Conservation (phyloP, 129 eudicot genomes). For the Artemisia tridentata region DNA sequence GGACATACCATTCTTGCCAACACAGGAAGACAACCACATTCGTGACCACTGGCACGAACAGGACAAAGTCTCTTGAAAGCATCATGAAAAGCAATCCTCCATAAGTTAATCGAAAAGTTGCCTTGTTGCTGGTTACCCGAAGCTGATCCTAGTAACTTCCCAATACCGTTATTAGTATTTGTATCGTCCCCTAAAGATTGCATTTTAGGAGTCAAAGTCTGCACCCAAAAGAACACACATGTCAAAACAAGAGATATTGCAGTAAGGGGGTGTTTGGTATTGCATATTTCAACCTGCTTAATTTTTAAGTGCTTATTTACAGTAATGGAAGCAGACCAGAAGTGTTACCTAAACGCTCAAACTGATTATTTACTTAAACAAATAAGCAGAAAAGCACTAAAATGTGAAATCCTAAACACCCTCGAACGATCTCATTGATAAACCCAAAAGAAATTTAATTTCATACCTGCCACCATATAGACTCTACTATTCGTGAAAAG, state of each 20-base stretch:
- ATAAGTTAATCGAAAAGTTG: conserved; percentile 61
- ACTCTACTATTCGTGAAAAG: conserved; percentile 88
- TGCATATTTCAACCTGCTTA: not conserved
- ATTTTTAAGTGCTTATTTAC: too few species aligned
- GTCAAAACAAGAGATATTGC: conserved; percentile 10
- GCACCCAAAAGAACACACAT: conserved; percentile 20
- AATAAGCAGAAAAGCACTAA: too few species aligned
- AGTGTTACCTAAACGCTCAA: too few species aligned
- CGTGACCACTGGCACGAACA: conserved; percentile 87
- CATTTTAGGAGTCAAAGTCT: conserved; percentile 94
- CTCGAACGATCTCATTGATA: not conserved
- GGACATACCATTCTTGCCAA: conserved; percentile 78
- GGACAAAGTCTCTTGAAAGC: conserved; percentile 96
- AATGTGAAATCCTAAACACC: too few species aligned
- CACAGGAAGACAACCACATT: conserved; percentile 92
- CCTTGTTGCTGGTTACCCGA: conserved; percentile 78
- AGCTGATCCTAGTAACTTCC: conserved; percentile 56
- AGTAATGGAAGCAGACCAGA: too few species aligned
- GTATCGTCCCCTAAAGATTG: conserved; percentile 61
- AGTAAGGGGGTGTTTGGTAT: too few species aligned
- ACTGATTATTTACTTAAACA: too few species aligned
- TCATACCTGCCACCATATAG: conserved; percentile 98
- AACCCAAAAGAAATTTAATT: not conserved
- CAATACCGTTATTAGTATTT: conserved; percentile 41
- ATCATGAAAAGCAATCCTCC: conserved; percentile 84